Evolutionary conservation across 306 rosid genomes (phyloP).

Genomic region (Amphicarpaea edgeworthii): DNA sequence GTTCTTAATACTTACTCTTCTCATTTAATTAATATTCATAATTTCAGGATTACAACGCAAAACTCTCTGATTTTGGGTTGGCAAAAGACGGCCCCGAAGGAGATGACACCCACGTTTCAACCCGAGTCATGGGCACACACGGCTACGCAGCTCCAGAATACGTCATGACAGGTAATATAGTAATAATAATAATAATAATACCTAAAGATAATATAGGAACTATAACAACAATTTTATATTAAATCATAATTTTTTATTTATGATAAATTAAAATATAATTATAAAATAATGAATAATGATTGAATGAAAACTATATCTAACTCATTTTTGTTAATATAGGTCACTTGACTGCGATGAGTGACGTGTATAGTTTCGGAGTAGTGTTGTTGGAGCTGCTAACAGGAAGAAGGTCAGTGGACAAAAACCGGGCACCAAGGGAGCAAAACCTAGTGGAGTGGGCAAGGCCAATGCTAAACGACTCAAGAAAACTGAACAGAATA

Average conservation of each 20-base stretch:
- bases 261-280: too few species aligned
- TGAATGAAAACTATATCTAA: too few species aligned
- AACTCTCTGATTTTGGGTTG: conserved; percentile 89
- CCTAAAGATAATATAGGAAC: neutral
- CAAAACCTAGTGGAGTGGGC: conserved; percentile 89
- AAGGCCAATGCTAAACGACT: conserved; percentile 77
- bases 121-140: conserved; percentile 91
- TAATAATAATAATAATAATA: conserved; percentile 1
- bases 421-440: conserved; percentile 64
- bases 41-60: conserved; percentile 81
- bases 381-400: conserved; percentile 78
- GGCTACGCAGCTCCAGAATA: conserved; percentile 98
- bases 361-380: conserved; percentile 93
- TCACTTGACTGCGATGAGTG: conserved; percentile 94
- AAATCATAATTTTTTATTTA: too few species aligned
- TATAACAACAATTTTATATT: too few species aligned
- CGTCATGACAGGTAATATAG: conserved; percentile 91
- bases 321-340: too few species aligned
- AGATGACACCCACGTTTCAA: conserved; percentile 93
- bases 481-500: conserved; percentile 61
- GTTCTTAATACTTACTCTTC: neutral
- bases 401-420: conserved; percentile 83
- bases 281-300: too few species aligned
- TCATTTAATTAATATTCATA: neutral
- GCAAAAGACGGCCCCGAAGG: conserved; percentile 98